A percentile compares a stretch with the other conserved stretches of the same genome.
These are phyloP conservation scores for Lasiodiplodia sp. DNA, from an alignment of 2,329 filamentous ascomycete species.

Conservation along the genomic window DNA sequence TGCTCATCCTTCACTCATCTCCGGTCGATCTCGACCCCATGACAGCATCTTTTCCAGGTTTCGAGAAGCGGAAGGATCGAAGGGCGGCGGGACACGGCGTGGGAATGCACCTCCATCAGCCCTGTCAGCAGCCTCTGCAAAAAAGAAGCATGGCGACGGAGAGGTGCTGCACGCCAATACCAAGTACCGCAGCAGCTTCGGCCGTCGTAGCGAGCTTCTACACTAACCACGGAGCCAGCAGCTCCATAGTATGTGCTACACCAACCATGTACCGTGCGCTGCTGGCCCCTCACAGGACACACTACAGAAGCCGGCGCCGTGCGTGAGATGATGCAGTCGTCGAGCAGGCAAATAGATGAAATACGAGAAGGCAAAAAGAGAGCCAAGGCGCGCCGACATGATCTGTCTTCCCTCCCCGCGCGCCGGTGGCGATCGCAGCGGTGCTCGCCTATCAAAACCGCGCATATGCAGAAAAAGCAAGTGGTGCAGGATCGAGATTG, in stretches of 20 bases:
- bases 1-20: background rate
- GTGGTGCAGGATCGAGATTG: background rate
- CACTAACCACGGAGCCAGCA: slow-evolving; percentile 3
- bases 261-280: slow-evolving; percentile 1
- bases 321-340: slow-evolving; percentile 10
- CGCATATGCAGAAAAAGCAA: slow-evolving; percentile 3
- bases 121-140: background rate
- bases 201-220: slow-evolving; percentile 1
- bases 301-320: too few species aligned
- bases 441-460: background rate
- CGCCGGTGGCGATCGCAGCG: background rate
- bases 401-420: background rate
- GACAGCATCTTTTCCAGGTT: background rate
- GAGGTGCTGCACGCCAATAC: background rate
- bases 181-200: background rate
- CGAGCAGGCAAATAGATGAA: slow-evolving; percentile 11
- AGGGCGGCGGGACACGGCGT: background rate
- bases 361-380: slow-evolving; percentile 4
- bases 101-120: background rate
- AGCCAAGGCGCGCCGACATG: slow-evolving; percentile 1
- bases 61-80: background rate
- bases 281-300: background rate
- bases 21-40: background rate
- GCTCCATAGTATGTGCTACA: background rate
- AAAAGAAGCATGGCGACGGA: background rate